Evolutionary conservation across 352 stramenopile genomes (phyloP), one percentile per base, ranked within the genome.

Genomic region (Phytophthora palmivora): DNA sequence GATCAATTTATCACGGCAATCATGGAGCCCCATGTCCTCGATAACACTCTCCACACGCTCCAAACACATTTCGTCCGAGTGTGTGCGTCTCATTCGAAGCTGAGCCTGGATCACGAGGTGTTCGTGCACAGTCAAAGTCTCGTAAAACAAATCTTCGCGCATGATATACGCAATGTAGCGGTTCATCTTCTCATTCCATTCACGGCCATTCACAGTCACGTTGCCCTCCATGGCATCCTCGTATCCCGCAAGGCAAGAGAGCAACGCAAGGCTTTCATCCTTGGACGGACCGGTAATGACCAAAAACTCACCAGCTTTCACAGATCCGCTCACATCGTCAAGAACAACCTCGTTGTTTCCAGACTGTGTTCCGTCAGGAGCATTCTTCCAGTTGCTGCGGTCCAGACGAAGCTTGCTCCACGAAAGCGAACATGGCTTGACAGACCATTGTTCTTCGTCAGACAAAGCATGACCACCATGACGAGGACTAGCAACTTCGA

Each of bases 191-290:
- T 78, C 69, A 39, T 69, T 80, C 78, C 72, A 85, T 9, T 59
- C 21, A 4, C 57, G 58, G 14, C 92, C 94, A 45, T 82, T 89
- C 24, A 98, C 78, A 15, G 51, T 78, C 41, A 88, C 78, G 19
- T 70, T 73, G 26, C 87, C 79, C n/a, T 78, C 74, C 47, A 94
- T 92, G 6, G 74, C 78, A 18, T 82, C 88, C 54, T 98, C 96
- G 33, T 88, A 74, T 4, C 95, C 76, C 2, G 92, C 80, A 15
- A 98, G 86, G 9, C 97, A 94, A 53, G 98, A 94, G 10, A 98
- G 82, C 12, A 98, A 71, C 5, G 95, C 97, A 1, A 85, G 91
- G 54, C 97, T 97, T 11, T 94, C 89, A 32, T 81, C 72, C 45
- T 82, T 84, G 0, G 69, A 76, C 7, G 76, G 74, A 2, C 84